Evolutionary conservation across 2,329 filamentous ascomycete genomes (phyloP), one percentile per base, ranked within the genome.

Genomic region (Aphanoascus verrucosus): DNA sequence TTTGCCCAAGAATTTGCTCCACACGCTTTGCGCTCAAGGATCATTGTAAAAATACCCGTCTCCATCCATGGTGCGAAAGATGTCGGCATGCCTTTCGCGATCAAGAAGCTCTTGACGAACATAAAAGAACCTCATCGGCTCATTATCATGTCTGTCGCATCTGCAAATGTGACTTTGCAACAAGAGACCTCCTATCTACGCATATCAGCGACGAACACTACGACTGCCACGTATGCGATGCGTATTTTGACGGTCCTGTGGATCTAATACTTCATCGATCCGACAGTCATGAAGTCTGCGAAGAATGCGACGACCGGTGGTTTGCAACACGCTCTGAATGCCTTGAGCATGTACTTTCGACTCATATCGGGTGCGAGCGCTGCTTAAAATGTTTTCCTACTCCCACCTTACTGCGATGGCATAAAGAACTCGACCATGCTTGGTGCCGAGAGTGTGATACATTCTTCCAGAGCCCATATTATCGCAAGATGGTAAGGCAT

Each of bases 401-500:
- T n/a, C n/a, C n/a, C n/a, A n/a, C n/a, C n/a, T n/a, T n/a, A n/a
- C n/a, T 48, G n/a, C n/a, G 12, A 1, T 4, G 14, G 7, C 54
- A 56, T 34, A 51, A 31, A n/a, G 32, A 12, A n/a, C 7, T 23
- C 1, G 5, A 2, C 5, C 54, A 54, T 47, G 1, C 47, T 34
- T 50, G 45, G 44, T 53, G 54, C 45, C 7, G 9, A n/a, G 17
- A 11, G 7, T 62, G 60, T 49, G 53, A 41, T 28, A 12, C 23
- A 17, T 19, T 34, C 7, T 62, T 61, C 47, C 6, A 31, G 7
- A 54, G 56, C 19, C 45, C 53, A 20, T 60, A 62, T 45, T 50
- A 61, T 45, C 45, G 50, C 12, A 41, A 53, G 17, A 59, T 61
- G 59, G 60, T 59, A 53, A 44, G 23, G 23, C 23, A 43, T 34